Evolutionary conservation across 2,329 filamentous ascomycete species (phyloP).

Genomic region (Trichoderma sp.): DNA sequence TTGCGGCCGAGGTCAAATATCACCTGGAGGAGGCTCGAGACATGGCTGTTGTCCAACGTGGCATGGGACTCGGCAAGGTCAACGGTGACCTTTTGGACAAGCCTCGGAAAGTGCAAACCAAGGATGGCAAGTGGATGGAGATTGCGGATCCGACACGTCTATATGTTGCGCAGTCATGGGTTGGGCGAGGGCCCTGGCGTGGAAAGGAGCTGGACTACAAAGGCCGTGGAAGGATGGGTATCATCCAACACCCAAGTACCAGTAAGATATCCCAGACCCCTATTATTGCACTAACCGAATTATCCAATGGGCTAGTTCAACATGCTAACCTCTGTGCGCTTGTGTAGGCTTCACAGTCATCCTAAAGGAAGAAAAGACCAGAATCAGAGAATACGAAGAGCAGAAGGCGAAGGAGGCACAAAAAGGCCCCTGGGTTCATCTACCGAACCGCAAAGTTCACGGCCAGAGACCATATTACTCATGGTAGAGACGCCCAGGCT

Average conservation of each 20-base stretch:
- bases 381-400: slow-evolving; percentile 78
- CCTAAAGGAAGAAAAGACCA: slow-evolving; percentile 91
- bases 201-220: slow-evolving; percentile 65
- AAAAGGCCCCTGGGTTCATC: slow-evolving; percentile 79
- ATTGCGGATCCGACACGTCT: slow-evolving; percentile 76
- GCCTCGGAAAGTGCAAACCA: slow-evolving; percentile 63
- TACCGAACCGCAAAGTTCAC: slow-evolving; percentile 82
- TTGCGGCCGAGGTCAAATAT: slow-evolving; percentile 74
- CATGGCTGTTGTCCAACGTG: slow-evolving; percentile 73
- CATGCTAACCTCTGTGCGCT: background rate
- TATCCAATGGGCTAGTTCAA: background rate
- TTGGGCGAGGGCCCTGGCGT: slow-evolving; percentile 71
- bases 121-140: slow-evolving; percentile 71
- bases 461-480: slow-evolving; percentile 87
- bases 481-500: slow-evolving; percentile 61
- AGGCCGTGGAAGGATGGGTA: slow-evolving; percentile 70
- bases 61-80: slow-evolving; percentile 73
- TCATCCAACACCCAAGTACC: slow-evolving; percentile 71
- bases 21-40: slow-evolving; percentile 82
- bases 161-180: slow-evolving; percentile 93
- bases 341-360: slow-evolving; percentile 70
- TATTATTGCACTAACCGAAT: background rate
- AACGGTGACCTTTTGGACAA: slow-evolving; percentile 44
- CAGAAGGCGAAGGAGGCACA: slow-evolving; percentile 72
- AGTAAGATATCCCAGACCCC: slow-evolving; percentile 55